Conservation (phyloP, 495 filamentous ascomycete genomes). For the Acidiella bohemica region DNA sequence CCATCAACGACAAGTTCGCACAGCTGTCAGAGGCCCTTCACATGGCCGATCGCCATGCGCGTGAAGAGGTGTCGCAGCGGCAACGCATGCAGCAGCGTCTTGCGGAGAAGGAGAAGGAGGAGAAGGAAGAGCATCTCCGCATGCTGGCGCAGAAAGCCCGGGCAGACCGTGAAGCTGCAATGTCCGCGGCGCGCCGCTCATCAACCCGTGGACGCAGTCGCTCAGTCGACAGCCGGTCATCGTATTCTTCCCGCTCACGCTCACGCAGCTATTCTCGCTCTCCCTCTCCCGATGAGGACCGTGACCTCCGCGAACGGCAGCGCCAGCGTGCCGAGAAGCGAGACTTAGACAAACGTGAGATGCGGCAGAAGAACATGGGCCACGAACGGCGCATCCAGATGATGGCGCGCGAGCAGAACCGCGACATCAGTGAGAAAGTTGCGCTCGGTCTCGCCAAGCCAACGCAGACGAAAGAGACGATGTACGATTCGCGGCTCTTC, state of each 20-base stretch:
- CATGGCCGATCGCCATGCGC: conserved; percentile 84
- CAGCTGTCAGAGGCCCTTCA: conserved; percentile 90
- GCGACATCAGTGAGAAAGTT: conserved; percentile 96
- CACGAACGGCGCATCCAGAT: conserved; percentile 78
- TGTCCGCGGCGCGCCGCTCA: conserved; percentile 14
- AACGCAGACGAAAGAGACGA: conserved; percentile 72
- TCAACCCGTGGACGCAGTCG: conserved; percentile 27
- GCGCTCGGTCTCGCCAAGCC: conserved; percentile 91
- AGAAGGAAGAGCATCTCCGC: conserved; percentile 88
- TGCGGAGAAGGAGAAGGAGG: conserved; percentile 87
- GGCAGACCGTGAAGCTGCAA: conserved; percentile 51
- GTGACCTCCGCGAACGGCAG: conserved; percentile 71
- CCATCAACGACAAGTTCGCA: conserved; percentile 98
- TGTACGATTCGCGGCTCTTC: conserved; percentile 95
- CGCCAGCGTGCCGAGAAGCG: conserved; percentile 60
- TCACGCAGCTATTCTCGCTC: conserved; percentile 30
- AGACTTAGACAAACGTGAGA: conserved; percentile 71
- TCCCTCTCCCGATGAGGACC: conserved; percentile 46
- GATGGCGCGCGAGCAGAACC: conserved; percentile 87
- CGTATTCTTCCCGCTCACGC: conserved; percentile 31
- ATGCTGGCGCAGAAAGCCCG: conserved; percentile 82
- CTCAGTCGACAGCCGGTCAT: conserved; percentile 28
- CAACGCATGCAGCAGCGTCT: conserved; percentile 91
- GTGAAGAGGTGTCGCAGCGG: conserved; percentile 88
- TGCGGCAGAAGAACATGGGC: conserved; percentile 92